Evolutionary conservation across 345 rosid species (phyloP).

Genomic region (Acer yangbiense): DNA sequence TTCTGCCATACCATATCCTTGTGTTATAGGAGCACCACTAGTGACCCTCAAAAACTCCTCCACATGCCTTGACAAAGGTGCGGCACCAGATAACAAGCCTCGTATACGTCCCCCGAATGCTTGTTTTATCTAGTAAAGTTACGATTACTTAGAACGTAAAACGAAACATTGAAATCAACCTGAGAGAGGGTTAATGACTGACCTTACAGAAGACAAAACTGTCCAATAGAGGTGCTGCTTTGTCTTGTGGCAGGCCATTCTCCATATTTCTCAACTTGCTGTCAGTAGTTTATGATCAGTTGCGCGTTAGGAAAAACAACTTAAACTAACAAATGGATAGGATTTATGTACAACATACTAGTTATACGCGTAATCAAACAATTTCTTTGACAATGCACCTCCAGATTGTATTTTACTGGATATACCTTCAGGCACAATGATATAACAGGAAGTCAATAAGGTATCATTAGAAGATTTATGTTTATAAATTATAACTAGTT

Average conservation of each 20-base stretch:
- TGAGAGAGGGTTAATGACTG: not conserved
- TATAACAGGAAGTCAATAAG: not conserved
- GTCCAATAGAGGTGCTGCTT: constrained; percentile 85
- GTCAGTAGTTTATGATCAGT: constrained; percentile 31
- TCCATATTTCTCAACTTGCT: constrained; percentile 79
- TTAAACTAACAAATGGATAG: not conserved
- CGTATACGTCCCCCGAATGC: constrained; percentile 85
- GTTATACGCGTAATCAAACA: constrained; percentile 76
- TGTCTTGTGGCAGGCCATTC: constrained; percentile 76
- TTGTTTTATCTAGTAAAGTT: constrained; percentile 57
- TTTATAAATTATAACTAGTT: not conserved
- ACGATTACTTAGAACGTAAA: constrained; percentile 13
- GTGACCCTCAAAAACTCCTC: constrained; percentile 89
- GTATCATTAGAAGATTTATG: not conserved
- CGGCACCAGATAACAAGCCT: constrained; percentile 85
- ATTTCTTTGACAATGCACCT: constrained; percentile 59
- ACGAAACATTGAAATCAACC: not conserved
- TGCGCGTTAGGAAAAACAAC: constrained; percentile 4
- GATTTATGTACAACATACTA: constrained; percentile 56
- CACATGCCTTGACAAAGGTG: constrained; percentile 86
- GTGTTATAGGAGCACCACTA: constrained; percentile 76
- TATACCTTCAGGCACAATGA: constrained; percentile 55
- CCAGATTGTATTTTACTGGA: constrained; percentile 65
- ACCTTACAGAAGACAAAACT: constrained; percentile 84
- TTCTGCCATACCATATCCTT: constrained; percentile 78